A percentile compares a stretch with the other conserved stretches of the same genome.
Evolutionary conservation across 1,139 yeast genomes (phyloP).

Genomic region (Yamadazyma dendronema): DNA sequence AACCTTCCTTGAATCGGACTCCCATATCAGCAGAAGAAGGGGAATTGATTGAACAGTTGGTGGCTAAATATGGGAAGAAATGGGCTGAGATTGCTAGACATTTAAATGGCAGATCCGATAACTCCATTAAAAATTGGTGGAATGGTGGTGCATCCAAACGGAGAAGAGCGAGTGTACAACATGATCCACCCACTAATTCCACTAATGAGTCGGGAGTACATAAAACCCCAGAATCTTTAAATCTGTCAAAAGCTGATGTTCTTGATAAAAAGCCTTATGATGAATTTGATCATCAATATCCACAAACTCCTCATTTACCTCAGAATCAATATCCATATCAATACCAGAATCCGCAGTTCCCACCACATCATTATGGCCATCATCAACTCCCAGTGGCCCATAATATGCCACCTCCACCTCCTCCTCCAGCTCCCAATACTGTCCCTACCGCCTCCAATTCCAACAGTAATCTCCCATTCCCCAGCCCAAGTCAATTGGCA

Average conservation of each 20-base stretch:
- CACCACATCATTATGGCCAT: constrained; percentile 3
- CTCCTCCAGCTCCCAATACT: neutral
- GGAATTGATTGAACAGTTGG: constrained; percentile 72
- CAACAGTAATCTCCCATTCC: neutral
- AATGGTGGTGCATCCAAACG: constrained; percentile 87
- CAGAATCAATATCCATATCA: constrained; percentile 12
- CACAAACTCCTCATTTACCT: constrained; percentile 5
- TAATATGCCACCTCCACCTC: neutral
- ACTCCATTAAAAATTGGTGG: constrained; percentile 97
- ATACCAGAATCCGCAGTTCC: neutral
- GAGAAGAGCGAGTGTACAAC: constrained; percentile 45
- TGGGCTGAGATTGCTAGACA: constrained; percentile 96
- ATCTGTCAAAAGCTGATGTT: neutral
- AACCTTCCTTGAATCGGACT: constrained; percentile 75
- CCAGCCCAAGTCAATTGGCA: neutral
- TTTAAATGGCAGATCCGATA: constrained; percentile 81
- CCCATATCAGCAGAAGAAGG: constrained; percentile 90
- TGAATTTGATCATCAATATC: neutral
- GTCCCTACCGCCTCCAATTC: neutral
- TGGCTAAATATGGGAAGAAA: constrained; percentile 76
- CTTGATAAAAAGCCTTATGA: neutral
- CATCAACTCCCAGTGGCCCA: neutral
- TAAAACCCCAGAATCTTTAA: neutral
- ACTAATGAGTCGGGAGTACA: too few species aligned
- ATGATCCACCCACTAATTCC: too few species aligned